Percentiles rank a stretch among this genome's conserved stretches.
Conservation (phyloP, 805 yeast genomes). For the Lachancea dasiensis region DNA sequence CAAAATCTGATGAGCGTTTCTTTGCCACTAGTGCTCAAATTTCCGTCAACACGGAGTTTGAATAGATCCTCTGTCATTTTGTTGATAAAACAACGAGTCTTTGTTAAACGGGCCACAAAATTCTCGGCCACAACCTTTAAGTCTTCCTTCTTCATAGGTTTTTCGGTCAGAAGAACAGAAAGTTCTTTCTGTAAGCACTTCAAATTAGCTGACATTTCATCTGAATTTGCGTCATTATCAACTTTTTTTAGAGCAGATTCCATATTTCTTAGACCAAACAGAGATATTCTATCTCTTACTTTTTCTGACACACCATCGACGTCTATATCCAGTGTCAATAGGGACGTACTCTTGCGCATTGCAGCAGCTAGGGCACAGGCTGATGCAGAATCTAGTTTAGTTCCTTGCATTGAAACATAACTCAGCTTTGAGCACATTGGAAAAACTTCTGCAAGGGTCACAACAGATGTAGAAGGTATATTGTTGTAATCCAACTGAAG, state of each 20-base stretch:
- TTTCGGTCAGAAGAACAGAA: constrained; percentile 37
- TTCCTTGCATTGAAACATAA: constrained; percentile 66
- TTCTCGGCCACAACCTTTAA: constrained; percentile 27
- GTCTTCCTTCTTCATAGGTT: constrained; percentile 20
- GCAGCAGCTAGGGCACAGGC: constrained; percentile 64
- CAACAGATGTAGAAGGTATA: constrained; percentile 48
- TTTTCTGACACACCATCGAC: constrained; percentile 48
- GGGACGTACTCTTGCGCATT: constrained; percentile 51
- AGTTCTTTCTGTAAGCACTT: constrained; percentile 52
- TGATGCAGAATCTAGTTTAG: constrained; percentile 51
- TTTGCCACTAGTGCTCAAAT: constrained; percentile 64
- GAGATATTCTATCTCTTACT: constrained; percentile 60
- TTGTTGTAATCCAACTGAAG: constrained; percentile 68
- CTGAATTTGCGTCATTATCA: background rate
- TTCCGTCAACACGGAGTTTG: constrained; percentile 47
- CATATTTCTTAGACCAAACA: constrained; percentile 78
- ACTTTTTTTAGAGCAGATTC: constrained; percentile 43
- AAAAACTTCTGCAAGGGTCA: constrained; percentile 61
- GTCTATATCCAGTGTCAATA: constrained; percentile 66
- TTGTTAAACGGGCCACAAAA: constrained; percentile 35
- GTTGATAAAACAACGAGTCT: constrained; percentile 38
- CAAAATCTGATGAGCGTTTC: constrained; percentile 69
- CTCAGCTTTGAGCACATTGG: constrained; percentile 63
- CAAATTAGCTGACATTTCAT: constrained; percentile 36
- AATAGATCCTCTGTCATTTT: constrained; percentile 53